A percentile compares a stretch with the other conserved stretches of the same genome.
Evolutionary conservation across 2,329 filamentous ascomycete species (phyloP).

Genomic region (Diatrype stigma): DNA sequence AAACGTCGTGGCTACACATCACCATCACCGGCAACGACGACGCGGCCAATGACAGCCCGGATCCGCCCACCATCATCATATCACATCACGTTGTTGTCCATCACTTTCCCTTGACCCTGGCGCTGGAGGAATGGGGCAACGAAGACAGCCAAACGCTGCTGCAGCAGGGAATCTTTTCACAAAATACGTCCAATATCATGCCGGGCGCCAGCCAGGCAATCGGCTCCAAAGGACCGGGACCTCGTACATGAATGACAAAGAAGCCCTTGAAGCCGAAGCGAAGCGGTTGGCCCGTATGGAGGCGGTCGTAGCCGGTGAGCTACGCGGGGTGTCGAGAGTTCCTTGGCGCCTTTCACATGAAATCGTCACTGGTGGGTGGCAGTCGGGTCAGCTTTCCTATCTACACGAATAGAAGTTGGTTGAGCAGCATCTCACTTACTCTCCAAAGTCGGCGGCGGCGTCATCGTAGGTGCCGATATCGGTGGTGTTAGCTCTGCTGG

Average conservation of each 20-base stretch:
- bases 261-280: not conserved
- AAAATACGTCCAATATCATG: conserved; percentile 5
- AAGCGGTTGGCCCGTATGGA: not conserved
- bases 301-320: conserved; percentile 7
- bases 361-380: conserved; percentile 56
- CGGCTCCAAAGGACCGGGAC: not conserved
- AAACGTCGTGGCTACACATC: too few species aligned
- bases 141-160: not conserved
- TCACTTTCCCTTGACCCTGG: too few species aligned
- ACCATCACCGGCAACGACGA: too few species aligned
- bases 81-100: too few species aligned
- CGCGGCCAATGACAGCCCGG: too few species aligned
- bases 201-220: conserved; percentile 2
- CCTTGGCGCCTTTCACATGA: conserved; percentile 55
- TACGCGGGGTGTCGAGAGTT: conserved; percentile 11
- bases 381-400: too few species aligned
- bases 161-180: conserved; percentile 5
- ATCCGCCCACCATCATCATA: too few species aligned
- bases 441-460: conserved; percentile 67
- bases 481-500: conserved; percentile 54
- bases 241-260: not conserved
- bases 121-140: too few species aligned
- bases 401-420: too few species aligned
- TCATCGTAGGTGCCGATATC: conserved; percentile 80
- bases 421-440: conserved; percentile 58